A percentile compares a stretch with the other conserved stretches of the same genome.
Conservation (phyloP, 768 basidiomycete species). For the Dacryopinax primogenitus region DNA sequence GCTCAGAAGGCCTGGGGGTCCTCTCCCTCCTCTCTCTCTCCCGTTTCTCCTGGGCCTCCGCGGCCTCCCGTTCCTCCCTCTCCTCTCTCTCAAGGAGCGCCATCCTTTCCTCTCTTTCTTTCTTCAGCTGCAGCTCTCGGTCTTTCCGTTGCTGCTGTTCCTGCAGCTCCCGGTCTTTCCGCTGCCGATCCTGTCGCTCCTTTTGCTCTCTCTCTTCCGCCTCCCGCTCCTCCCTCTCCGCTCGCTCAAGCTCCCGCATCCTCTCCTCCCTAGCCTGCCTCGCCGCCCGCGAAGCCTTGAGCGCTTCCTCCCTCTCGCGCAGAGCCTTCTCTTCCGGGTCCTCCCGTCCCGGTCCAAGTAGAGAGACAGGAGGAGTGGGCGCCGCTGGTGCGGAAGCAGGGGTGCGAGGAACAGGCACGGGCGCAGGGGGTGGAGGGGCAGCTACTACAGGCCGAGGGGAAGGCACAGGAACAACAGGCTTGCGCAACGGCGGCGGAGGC, state of each 20-base stretch:
- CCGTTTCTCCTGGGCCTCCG: no score
- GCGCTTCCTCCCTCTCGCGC: slow-evolving; percentile 50
- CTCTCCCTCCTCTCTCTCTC: slow-evolving; percentile 28
- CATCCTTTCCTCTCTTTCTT: slow-evolving; percentile 51
- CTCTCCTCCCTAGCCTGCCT: slow-evolving; percentile 58
- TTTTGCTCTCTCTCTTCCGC: slow-evolving; percentile 32
- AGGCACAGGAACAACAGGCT: slow-evolving; percentile 28
- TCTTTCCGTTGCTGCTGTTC: no score
- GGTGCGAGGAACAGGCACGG: slow-evolving; percentile 19
- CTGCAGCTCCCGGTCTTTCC: no score
- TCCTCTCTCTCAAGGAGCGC: slow-evolving; percentile 51
- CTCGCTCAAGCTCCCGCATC: slow-evolving; percentile 40
- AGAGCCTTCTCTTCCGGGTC: slow-evolving; percentile 70
- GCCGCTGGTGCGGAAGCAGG: slow-evolving; percentile 31
- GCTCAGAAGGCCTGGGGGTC: slow-evolving; percentile 24
- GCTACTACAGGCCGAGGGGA: slow-evolving; percentile 27
- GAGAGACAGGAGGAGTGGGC: slow-evolving; percentile 25
- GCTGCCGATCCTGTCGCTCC: no score
- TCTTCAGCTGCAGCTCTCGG: no score
- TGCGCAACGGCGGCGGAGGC: slow-evolving; percentile 33
- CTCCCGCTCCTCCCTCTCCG: slow-evolving; percentile 56
- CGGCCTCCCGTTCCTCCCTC: slow-evolving; percentile 49
- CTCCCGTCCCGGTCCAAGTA: slow-evolving; percentile 29
- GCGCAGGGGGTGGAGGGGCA: slow-evolving; percentile 19
- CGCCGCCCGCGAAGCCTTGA: slow-evolving; percentile 41